phyloP scores from a whole-genome alignment of 768 basidiomycete species.

The Solioccasus polychromus region DNA sequence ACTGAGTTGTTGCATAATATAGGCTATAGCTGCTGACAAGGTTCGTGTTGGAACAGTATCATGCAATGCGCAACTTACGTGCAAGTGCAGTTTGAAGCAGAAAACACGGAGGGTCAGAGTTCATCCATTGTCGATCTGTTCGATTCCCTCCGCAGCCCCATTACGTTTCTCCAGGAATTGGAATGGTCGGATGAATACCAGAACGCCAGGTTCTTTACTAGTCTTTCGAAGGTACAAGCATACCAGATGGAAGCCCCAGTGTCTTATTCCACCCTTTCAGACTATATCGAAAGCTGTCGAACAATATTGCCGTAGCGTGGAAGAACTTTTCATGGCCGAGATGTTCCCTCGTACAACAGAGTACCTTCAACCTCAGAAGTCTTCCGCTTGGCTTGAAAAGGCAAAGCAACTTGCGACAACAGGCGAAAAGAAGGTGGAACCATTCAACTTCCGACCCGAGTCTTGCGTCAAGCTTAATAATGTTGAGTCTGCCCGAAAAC shows the following conservation, averaged over 20 bases:
- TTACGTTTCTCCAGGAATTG: slow-evolving; percentile 82
- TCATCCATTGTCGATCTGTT: slow-evolving; percentile 98
- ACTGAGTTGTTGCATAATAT: slow-evolving; percentile 10
- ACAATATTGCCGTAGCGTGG: slow-evolving; percentile 85
- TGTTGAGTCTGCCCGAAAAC: slow-evolving; percentile 84
- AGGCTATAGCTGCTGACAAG: slow-evolving; percentile 84
- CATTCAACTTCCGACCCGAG: slow-evolving; percentile 91
- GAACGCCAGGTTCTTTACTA: slow-evolving; percentile 86
- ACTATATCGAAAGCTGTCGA: slow-evolving; percentile 90
- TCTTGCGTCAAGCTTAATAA: slow-evolving; percentile 98
- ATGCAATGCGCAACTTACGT: slow-evolving; percentile 3
- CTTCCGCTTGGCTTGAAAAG: slow-evolving; percentile 85
- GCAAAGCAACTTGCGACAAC: slow-evolving; percentile 71
- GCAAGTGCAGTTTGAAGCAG: slow-evolving; percentile 64
- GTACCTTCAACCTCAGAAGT: slow-evolving; percentile 79
- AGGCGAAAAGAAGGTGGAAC: slow-evolving; percentile 89
- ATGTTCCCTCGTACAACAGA: slow-evolving; percentile 88
- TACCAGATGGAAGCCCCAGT: not conserved
- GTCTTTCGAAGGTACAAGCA: slow-evolving; percentile 71
- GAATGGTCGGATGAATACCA: slow-evolving; percentile 92
- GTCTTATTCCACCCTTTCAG: slow-evolving; percentile 37
- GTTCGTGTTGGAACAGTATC: slow-evolving; percentile 36
- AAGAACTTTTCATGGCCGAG: slow-evolving; percentile 88
- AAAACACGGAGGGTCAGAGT: slow-evolving; percentile 79
- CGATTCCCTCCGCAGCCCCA: slow-evolving; percentile 88